Base-by-base conservation (phyloP, 768 basidiomycete species). In the Boletus rex-veris region DNA sequence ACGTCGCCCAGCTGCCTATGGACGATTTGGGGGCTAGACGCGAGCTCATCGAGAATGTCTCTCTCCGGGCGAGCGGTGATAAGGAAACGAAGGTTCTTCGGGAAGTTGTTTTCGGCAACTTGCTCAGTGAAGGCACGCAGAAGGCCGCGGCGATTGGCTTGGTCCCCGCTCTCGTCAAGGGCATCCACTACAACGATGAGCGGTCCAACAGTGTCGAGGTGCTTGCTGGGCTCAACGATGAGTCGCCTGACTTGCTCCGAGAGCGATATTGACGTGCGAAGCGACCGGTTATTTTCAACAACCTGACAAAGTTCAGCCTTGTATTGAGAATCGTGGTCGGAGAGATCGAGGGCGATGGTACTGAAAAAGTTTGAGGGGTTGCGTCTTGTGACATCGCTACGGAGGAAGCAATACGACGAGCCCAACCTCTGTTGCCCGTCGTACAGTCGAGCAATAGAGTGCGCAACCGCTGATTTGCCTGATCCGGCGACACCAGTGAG, bases 181-280 rank as follows among this genome's bases (percentile, higher is more conserved):
- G 61, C 73, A 40, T 76, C 73, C 16, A 75, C 64, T 18, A 75
- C 61, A 7, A 74, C 50, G 11, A 74, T 39, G 3, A 75, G 43
- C 12, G 74, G 73, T 0, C 70, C 70, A 12, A 68, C 48, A 7
- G 61, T 48, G 26, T 61, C 57, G 6, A 72, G 48, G 9, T 57
- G 30, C 18, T 49, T 44, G 39, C 59, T 57, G 6, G 73, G 69
- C 5, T 52, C 52, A 7, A 73, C 35, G 43, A 73, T 64, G 19
- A 74, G 57, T 18, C 60, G 50, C 38, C 58, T 48, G 15, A 74
- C 58, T 46, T 73, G 72, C 31, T 58, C 62, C n/a, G 47, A 55
- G 21, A 54, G 47, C 16, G 61, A 52, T 2, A 38, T 45, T 7
- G 58, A 63, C 11, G 41, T 50, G 30, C 62, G 67, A 37, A 69